These are phyloP conservation scores for Xanthoceras sorbifolium DNA, from an alignment of 345 rosid species.

Conservation along the genomic window DNA sequence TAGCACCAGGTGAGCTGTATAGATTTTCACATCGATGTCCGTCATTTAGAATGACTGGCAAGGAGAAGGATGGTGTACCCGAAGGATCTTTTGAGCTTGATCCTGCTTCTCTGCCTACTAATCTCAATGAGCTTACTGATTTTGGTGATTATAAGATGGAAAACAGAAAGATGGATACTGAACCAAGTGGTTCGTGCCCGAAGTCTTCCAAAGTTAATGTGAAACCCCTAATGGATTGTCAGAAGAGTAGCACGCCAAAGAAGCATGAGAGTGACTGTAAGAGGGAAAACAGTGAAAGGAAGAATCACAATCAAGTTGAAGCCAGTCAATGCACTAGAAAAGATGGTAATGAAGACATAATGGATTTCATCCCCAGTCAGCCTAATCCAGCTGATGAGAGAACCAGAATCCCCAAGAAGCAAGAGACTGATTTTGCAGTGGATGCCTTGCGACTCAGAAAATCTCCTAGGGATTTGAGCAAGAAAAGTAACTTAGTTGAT, in stretches of 20 bases:
- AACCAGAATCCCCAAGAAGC: constrained; percentile 23
- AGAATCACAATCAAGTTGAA: constrained; percentile 17
- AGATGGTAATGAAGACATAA: constrained; percentile 14
- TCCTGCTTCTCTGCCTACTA: constrained; percentile 64
- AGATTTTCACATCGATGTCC: constrained; percentile 84
- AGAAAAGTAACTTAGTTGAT: constrained; percentile 18
- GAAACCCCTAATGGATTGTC: constrained; percentile 16
- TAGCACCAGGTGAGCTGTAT: constrained; percentile 49
- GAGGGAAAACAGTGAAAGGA: constrained; percentile 3
- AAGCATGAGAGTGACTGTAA: constrained; percentile 25
- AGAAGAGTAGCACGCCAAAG: constrained; percentile 28
- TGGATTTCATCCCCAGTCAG: not conserved
- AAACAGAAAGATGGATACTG: constrained; percentile 23
- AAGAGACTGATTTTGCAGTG: constrained; percentile 10
- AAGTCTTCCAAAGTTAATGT: constrained; percentile 25
- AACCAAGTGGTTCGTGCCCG: constrained; percentile 18
- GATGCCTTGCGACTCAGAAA: constrained; percentile 40
- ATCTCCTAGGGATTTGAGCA: constrained; percentile 42
- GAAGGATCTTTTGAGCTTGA: constrained; percentile 78
- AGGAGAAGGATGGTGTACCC: constrained; percentile 73
- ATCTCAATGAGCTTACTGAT: constrained; percentile 22
- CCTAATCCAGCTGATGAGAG: constrained; percentile 30
- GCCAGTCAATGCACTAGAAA: constrained; percentile 6
- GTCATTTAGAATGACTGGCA: constrained; percentile 67
- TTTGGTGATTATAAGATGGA: constrained; percentile 20